Percentiles rank a stretch among this genome's conserved stretches.
Conservation (phyloP, 179 eudicot genomes). For the Gypsophila paniculata region DNA sequence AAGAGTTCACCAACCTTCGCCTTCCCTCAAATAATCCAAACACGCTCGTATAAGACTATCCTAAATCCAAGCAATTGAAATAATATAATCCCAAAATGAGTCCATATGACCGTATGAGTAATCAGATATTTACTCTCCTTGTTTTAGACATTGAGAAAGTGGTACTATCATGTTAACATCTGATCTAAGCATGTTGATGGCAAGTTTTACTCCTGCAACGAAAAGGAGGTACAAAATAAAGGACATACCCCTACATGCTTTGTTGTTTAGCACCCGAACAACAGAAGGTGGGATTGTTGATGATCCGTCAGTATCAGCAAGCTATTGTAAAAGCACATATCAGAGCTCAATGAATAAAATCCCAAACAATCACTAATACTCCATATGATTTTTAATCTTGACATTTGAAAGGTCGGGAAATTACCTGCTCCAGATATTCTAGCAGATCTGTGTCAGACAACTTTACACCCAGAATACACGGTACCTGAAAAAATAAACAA, state of each 20-base stretch:
- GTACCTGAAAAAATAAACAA: slow-evolving; percentile 53
- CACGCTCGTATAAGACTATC: background rate
- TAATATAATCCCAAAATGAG: background rate
- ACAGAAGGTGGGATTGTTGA: slow-evolving; percentile 86
- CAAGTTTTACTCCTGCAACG: background rate
- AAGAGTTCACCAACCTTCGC: background rate
- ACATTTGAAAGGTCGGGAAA: background rate
- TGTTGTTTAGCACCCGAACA: slow-evolving; percentile 65
- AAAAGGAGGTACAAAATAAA: background rate
- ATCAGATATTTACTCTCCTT: background rate
- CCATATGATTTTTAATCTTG: background rate
- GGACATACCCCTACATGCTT: slow-evolving; percentile 82
- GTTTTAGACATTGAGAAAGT: slow-evolving; percentile 2
- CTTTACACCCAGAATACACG: slow-evolving; percentile 84
- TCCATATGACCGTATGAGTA: background rate
- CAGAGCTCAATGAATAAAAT: background rate
- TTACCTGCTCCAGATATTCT: slow-evolving; percentile 86
- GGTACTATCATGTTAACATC: background rate
- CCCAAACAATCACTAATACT: background rate
- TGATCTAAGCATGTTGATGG: background rate
- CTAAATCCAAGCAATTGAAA: slow-evolving; percentile 1
- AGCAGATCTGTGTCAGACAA: slow-evolving; percentile 76
- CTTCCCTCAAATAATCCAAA: background rate
- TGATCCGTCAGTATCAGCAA: slow-evolving; percentile 95
- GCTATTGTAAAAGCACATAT: slow-evolving; percentile 36